A percentile compares a stretch with the other conserved stretches of the same genome.
Conservation (phyloP, 2,329 filamentous ascomycete species). For the Scedosporium dehoogii region DNA sequence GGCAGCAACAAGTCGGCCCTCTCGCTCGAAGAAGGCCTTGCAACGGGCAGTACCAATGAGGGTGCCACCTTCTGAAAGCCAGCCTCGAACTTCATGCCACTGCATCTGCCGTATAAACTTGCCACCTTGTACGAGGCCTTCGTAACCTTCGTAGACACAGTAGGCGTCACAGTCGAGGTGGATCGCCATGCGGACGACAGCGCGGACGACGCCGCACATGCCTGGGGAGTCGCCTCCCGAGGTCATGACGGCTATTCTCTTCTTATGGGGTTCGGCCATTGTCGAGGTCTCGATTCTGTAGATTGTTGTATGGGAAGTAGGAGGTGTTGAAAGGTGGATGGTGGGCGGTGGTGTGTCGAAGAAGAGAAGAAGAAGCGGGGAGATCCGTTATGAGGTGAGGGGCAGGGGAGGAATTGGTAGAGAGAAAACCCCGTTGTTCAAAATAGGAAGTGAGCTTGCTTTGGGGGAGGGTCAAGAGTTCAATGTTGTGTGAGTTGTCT, state of each 20-base stretch:
- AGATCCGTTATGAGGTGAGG: not conserved
- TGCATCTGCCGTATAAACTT: slow-evolving; percentile 78
- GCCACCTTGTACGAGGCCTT: slow-evolving; percentile 83
- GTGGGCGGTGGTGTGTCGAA: not conserved
- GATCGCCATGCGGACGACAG: slow-evolving; percentile 85
- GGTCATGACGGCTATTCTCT: slow-evolving; percentile 83
- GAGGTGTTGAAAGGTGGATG: not conserved
- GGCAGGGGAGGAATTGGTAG: not conserved
- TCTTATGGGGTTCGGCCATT: slow-evolving; percentile 36
- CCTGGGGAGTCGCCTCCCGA: slow-evolving; percentile 89
- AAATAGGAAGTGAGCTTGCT: not conserved
- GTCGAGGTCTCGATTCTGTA: slow-evolving; percentile 6
- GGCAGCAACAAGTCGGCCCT: slow-evolving; percentile 73
- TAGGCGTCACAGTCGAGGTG: slow-evolving; percentile 72
- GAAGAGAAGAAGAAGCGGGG: not conserved
- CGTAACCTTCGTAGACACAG: slow-evolving; percentile 88
- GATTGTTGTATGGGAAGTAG: not conserved
- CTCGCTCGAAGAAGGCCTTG: slow-evolving; percentile 82
- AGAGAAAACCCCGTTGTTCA: not conserved
- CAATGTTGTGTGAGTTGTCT: not conserved
- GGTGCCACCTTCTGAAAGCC: slow-evolving; percentile 86
- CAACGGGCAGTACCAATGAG: slow-evolving; percentile 92
- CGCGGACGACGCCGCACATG: slow-evolving; percentile 87
- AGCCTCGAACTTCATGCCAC: slow-evolving; percentile 93
- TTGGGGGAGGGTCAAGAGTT: not conserved